These are phyloP conservation scores for Calonectria crousiana DNA, from an alignment of 2,329 filamentous ascomycete species.

Conservation along the genomic window DNA sequence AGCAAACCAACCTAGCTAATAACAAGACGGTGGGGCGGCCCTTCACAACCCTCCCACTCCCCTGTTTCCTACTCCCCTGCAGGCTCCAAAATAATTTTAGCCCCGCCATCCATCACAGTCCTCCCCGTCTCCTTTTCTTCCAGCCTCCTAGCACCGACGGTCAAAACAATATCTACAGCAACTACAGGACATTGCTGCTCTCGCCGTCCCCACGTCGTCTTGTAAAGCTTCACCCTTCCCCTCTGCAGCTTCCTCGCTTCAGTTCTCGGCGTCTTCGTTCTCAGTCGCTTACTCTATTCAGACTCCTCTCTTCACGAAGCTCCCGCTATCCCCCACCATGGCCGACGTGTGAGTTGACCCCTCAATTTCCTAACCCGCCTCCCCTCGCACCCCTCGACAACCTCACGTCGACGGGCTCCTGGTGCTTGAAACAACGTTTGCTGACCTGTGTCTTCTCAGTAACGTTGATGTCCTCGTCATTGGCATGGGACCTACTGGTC, in stretches of 20 bases:
- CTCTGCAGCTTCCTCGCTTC: conserved; percentile 29
- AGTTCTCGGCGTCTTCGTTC: conserved; percentile 37
- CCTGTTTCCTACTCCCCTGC: conserved; percentile 32
- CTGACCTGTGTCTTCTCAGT: conserved; percentile 59
- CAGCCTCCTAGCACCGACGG: conserved; percentile 39
- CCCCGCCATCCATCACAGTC: conserved; percentile 55
- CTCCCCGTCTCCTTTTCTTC: conserved; percentile 49
- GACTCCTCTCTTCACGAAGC: conserved; percentile 27
- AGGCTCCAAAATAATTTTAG: conserved; percentile 54
- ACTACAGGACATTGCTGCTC: conserved; percentile 42
- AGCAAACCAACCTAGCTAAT: conserved; percentile 15
- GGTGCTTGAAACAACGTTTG: not conserved
- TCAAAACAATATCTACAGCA: conserved; percentile 46
- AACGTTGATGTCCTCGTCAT: conserved; percentile 98
- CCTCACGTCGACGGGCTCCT: not conserved
- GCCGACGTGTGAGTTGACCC: conserved; percentile 53
- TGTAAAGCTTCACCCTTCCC: conserved; percentile 42
- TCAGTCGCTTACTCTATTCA: conserved; percentile 28
- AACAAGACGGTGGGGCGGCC: conserved; percentile 21
- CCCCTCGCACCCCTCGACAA: not conserved
- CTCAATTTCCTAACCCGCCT: conserved; percentile 13
- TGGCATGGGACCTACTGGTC: conserved; percentile 95
- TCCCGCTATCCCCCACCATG: conserved; percentile 51
- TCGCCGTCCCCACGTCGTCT: conserved; percentile 37
- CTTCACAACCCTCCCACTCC: conserved; percentile 18